Conservation (phyloP, 208 protist genomes). For the Acanthamoeba pearcei region DNA sequence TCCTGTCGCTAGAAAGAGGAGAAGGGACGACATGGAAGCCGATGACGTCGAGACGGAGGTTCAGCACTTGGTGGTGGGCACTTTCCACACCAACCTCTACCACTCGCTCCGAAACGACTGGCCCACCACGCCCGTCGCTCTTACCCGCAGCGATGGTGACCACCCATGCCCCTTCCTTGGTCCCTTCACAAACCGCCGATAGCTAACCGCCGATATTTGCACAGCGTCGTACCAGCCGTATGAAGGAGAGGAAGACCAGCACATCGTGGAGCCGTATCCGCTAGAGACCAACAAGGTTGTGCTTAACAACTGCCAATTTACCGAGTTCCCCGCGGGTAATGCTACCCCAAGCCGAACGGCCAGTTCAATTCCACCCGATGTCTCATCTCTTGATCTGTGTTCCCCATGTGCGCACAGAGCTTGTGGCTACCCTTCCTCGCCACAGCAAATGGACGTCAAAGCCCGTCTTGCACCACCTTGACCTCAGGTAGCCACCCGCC, state of each 20-base stretch:
- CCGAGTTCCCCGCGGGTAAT: neutral
- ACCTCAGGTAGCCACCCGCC: neutral
- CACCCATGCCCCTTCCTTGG: neutral
- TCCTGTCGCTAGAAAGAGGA: neutral
- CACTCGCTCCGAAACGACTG: constrained; percentile 30
- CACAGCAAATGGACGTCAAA: neutral
- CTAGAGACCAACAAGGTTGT: neutral
- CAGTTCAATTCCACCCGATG: neutral
- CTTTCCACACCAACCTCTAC: constrained; percentile 20
- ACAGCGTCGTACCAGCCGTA: neutral
- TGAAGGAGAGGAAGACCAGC: neutral
- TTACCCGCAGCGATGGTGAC: neutral
- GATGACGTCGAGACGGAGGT: neutral
- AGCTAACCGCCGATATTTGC: neutral
- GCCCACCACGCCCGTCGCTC: neutral
- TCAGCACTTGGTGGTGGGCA: neutral
- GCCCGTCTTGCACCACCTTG: neutral
- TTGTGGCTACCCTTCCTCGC: neutral
- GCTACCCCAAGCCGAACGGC: neutral
- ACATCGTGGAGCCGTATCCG: neutral
- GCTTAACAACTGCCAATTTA: neutral
- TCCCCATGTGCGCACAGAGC: neutral
- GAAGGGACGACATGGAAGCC: neutral
- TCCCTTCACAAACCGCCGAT: neutral
- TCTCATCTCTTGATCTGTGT: too few species aligned